These are phyloP conservation scores for Astrothelium macrocarpum DNA, from an alignment of 495 filamentous ascomycete genomes.

Conservation along the genomic window DNA sequence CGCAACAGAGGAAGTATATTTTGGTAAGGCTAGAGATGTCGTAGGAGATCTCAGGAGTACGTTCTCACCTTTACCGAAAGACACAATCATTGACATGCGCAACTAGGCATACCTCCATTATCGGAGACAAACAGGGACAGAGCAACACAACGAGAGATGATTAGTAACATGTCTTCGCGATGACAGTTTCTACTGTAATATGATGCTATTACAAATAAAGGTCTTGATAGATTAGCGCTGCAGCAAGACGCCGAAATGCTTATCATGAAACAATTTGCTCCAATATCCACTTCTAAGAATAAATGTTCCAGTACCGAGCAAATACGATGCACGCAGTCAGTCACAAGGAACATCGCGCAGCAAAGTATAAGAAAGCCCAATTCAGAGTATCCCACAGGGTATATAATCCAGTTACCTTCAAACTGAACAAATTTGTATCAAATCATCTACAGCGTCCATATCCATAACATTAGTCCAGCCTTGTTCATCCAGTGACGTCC, in stretches of 20 bases:
- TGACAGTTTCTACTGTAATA: background rate
- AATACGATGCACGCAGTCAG: no score
- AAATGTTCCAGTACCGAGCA: background rate
- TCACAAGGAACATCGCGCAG: no score
- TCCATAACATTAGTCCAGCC: background rate
- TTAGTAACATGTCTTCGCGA: conserved; percentile 51
- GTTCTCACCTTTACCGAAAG: conserved; percentile 17
- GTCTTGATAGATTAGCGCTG: background rate
- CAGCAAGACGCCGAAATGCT: background rate
- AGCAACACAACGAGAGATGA: conserved; percentile 85
- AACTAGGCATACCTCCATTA: conserved; percentile 58
- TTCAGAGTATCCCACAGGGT: background rate
- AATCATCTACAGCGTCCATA: no score
- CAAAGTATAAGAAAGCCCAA: background rate
- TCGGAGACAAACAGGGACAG: conserved; percentile 79
- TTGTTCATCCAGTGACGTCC: background rate
- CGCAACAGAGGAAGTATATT: conserved; percentile 76
- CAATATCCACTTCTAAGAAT: background rate
- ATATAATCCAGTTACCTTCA: background rate
- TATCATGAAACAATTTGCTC: background rate
- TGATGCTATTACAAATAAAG: background rate
- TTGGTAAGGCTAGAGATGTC: conserved; percentile 98
- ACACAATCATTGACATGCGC: background rate
- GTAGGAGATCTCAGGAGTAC: conserved; percentile 92
- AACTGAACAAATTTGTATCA: no score